Base-by-base conservation (phyloP, 2,329 filamentous ascomycete genomes). In the Thielaviopsis ethacetica region DNA sequence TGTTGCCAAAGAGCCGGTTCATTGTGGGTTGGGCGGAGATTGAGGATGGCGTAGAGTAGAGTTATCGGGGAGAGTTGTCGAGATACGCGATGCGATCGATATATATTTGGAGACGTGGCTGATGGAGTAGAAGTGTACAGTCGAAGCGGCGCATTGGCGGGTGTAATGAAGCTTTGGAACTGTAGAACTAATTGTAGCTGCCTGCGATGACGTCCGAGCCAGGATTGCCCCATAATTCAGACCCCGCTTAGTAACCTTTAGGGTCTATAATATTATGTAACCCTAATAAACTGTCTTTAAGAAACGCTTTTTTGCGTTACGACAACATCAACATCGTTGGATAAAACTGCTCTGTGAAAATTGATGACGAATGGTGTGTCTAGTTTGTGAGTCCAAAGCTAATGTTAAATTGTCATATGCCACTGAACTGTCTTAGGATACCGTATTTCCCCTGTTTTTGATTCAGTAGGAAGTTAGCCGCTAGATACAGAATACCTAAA, bases 1-100 rank as follows among this genome's bases (percentile, higher is more conserved):
- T 93, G 66, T 85, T 81, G 69, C 93, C 93, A 71, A 98, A 98
- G 66, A 98, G 80, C 66, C 93, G 88, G 72, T 98, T 97, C 93
- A 98, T 97, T 77, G 72, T 56, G 21, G 24, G 7, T 5, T 47
- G 22, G n/a, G 30, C 10, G 30, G 30, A 9, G 30, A 34, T 34
- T 9, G 30, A 6, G 3, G 30, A 6, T 34, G 30, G 30, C 10
- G 6, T 34, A 12, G 30, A 34, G 7, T 34, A 10, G 6, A 10
- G 30, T 34, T 9, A 34, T 34, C 19, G 44, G 9, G 5, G n/a
- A 7, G 44, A 49, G 15, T 44, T 44, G 38, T 44, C 15, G 13
- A 6, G 38, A n/a, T n/a, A 15, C 3, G 15, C 13, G 34, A 38
- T n/a, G 38, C 38, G 38, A n/a, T n/a, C n/a, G n/a, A n/a, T n/a